A percentile compares a stretch with the other conserved stretches of the same genome.
Conservation (phyloP, 2,329 filamentous ascomycete species). For the Pseudofabraea citricarpa region DNA sequence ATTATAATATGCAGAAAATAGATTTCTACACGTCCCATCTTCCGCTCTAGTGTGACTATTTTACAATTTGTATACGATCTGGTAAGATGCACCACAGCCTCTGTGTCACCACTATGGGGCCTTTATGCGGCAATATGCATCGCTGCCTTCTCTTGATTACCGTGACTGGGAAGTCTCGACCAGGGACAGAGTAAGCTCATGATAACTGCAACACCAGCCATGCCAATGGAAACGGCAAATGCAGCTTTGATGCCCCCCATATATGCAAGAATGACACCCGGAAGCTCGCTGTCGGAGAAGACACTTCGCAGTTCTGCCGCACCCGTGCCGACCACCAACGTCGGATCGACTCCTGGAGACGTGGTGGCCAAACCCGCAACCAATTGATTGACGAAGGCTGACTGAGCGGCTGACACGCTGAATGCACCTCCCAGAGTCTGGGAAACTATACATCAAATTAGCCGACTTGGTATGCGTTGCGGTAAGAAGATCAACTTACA, state of each 20-base stretch:
- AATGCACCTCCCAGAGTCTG: constrained; percentile 16
- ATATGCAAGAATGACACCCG: constrained; percentile 8
- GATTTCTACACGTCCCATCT: too few relatives aligned
- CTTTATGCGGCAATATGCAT: too few relatives aligned
- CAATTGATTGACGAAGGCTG: constrained; percentile 29
- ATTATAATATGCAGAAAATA: too few relatives aligned
- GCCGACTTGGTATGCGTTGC: background rate
- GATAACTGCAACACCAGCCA: background rate
- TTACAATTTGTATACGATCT: too few relatives aligned
- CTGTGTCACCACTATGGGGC: too few relatives aligned
- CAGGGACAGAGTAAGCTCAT: background rate
- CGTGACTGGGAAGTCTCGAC: background rate
- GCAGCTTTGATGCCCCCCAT: constrained; percentile 8
- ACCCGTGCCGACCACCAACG: constrained; percentile 28
- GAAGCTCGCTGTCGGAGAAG: constrained; percentile 31
- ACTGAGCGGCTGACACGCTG: constrained; percentile 14
- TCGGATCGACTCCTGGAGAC: constrained; percentile 31
- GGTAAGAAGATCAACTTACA: constrained; percentile 4
- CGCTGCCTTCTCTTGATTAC: too few relatives aligned
- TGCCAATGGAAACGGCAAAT: constrained; percentile 7
- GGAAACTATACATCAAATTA: constrained; percentile 20
- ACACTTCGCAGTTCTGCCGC: constrained; percentile 33
- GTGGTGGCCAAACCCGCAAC: constrained; percentile 35
- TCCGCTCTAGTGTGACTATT: too few relatives aligned
- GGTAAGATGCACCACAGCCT: too few relatives aligned